Conservation (phyloP, 2,329 filamentous ascomycete genomes). For the Pyricularia pennisetigena region DNA sequence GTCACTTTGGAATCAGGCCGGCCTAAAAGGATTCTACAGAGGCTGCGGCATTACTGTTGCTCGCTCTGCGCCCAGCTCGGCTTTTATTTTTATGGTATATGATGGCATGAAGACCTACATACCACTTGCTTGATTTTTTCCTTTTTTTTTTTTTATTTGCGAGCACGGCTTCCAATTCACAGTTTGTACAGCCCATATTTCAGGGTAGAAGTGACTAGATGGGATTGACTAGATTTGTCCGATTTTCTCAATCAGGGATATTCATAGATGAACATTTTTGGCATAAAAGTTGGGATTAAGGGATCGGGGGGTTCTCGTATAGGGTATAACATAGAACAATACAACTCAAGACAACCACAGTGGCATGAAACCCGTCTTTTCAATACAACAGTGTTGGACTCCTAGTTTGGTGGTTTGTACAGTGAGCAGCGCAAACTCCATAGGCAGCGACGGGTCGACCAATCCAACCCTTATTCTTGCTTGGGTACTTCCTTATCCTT, state of each 20-base stretch:
- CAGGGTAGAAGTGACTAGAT: neutral
- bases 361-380: neutral
- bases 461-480: slow-evolving; percentile 9
- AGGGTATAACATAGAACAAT: neutral
- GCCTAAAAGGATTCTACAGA: slow-evolving; percentile 77
- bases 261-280: neutral
- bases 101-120: slow-evolving; percentile 71
- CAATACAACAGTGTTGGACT: neutral
- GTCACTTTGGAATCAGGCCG: slow-evolving; percentile 72
- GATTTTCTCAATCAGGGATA: neutral
- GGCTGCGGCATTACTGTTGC: slow-evolving; percentile 91
- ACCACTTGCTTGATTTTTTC: slow-evolving; percentile 30
- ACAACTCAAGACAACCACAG: neutral
- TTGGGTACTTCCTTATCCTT: slow-evolving; percentile 17
- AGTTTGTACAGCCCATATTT: neutral
- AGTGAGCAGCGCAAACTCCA: neutral
- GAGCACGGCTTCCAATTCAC: neutral
- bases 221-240: neutral
- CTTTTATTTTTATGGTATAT: slow-evolving; percentile 94
- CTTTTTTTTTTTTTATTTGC: too few relatives aligned
- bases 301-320: neutral
- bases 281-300: neutral
- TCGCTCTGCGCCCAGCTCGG: slow-evolving; percentile 87
- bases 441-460: neutral
- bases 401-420: neutral